phyloP scores from a whole-genome alignment of 768 basidiomycete species.

The Neoboletus magnificus region DNA sequence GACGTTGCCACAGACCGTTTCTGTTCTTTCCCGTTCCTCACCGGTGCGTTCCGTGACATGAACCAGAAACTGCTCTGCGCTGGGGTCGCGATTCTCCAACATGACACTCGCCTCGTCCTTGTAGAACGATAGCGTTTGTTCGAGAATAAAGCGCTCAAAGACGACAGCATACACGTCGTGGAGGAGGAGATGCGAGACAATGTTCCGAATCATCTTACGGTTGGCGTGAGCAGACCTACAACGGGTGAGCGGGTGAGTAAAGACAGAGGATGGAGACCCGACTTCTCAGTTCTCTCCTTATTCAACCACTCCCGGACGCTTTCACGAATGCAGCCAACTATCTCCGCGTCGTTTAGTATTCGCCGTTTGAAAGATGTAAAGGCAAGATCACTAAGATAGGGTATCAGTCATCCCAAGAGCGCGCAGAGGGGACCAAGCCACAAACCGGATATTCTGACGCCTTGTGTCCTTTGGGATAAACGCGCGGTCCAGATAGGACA shows the following conservation, averaged over 20 bases:
- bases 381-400: conserved; percentile 47
- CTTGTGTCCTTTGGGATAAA: conserved; percentile 47
- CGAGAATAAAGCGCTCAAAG: conserved; percentile 57
- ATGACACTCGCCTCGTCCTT: conserved; percentile 43
- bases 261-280: background rate
- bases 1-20: conserved; percentile 44
- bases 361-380: conserved; percentile 48
- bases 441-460: conserved; percentile 46
- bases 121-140: conserved; percentile 53
- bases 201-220: conserved; percentile 41
- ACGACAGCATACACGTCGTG: conserved; percentile 53
- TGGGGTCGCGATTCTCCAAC: conserved; percentile 28
- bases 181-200: conserved; percentile 55
- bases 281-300: conserved; percentile 51
- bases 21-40: conserved; percentile 57
- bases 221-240: conserved; percentile 38
- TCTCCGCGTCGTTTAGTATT: conserved; percentile 47
- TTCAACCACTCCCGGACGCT: conserved; percentile 51
- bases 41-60: conserved; percentile 43
- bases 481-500: conserved; percentile 70
- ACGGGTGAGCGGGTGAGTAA: background rate
- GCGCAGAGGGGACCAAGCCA: background rate
- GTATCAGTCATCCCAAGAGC: background rate
- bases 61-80: conserved; percentile 53
- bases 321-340: conserved; percentile 42